These are phyloP conservation scores for Backusella liffmaniae DNA, from an alignment of 192 early-diverging fungal species.

Conservation along the genomic window DNA sequence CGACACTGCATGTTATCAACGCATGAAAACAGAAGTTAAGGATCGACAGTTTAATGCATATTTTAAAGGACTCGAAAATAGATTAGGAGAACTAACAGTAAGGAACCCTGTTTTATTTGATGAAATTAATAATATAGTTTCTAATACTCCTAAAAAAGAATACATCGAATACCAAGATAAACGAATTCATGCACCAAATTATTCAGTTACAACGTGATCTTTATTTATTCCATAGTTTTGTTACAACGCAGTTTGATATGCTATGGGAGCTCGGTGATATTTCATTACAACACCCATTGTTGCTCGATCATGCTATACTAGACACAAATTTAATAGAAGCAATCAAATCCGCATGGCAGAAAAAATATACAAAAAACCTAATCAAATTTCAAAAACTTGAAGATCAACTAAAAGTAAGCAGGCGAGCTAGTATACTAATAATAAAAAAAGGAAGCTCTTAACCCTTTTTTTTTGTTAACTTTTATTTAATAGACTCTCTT, in stretches of 20 bases:
- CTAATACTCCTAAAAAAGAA: conserved; percentile 2
- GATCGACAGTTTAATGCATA: conserved; percentile 8
- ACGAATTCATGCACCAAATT: neutral
- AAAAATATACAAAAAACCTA: neutral
- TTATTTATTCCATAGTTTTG: conserved; percentile 1
- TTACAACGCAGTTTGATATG: conserved; percentile 7
- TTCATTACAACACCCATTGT: neutral
- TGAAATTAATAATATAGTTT: neutral
- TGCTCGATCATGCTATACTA: neutral
- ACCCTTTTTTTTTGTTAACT: neutral
- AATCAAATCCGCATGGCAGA: conserved; percentile 1
- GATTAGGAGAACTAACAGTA: neutral
- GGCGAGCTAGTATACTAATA: neutral
- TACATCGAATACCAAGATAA: neutral
- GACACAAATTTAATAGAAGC: neutral
- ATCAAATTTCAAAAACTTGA: neutral
- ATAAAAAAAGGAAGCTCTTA: neutral
- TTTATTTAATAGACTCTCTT: neutral
- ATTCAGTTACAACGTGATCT: neutral
- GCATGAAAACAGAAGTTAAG: conserved; percentile 7
- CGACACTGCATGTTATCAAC: neutral
- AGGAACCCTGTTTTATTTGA: neutral
- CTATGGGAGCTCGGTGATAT: conserved; percentile 1
- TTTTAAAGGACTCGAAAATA: neutral
- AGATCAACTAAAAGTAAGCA: neutral